These are phyloP conservation scores for Hyaloscypha finlandica DNA, from an alignment of 495 filamentous ascomycete genomes.

Conservation along the genomic window DNA sequence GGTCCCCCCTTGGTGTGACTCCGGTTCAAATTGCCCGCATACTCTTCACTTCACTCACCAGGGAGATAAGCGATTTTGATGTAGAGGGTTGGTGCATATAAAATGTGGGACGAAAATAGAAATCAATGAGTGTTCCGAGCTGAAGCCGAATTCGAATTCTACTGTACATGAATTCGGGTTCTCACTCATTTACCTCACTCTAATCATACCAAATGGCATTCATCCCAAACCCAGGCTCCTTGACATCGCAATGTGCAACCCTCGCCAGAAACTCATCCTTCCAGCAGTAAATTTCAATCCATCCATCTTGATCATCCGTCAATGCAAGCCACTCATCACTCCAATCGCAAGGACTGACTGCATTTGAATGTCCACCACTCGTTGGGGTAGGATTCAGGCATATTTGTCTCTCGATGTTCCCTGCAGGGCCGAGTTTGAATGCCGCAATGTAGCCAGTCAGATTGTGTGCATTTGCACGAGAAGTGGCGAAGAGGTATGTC, in stretches of 20 bases:
- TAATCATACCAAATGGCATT: conserved; percentile 91
- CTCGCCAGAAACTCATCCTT: conserved; percentile 74
- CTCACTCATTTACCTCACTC: conserved; percentile 1
- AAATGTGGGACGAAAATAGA: too few species aligned
- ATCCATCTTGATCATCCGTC: conserved; percentile 82
- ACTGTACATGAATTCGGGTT: too few species aligned
- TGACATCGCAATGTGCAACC: conserved; percentile 72
- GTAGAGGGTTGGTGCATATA: too few species aligned
- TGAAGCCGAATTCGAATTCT: too few species aligned
- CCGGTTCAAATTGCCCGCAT: too few species aligned
- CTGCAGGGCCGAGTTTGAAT: conserved; percentile 68
- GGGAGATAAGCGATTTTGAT: too few species aligned
- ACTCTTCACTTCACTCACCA: too few species aligned
- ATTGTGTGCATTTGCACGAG: conserved; percentile 71
- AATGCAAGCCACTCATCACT: conserved; percentile 83
- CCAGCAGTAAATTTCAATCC: conserved; percentile 85
- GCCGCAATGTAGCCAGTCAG: conserved; percentile 79
- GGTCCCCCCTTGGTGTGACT: too few species aligned
- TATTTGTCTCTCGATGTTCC: conserved; percentile 73
- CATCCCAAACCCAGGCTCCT: conserved; percentile 84
- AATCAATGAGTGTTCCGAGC: too few species aligned
- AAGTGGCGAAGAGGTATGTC: conserved; percentile 77
- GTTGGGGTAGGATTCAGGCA: conserved; percentile 81
- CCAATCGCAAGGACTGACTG: conserved; percentile 76
- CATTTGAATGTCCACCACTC: conserved; percentile 83